These are phyloP conservation scores for Solanum habrochaites DNA, from an alignment of 257 asterid species.

Conservation along the genomic window DNA sequence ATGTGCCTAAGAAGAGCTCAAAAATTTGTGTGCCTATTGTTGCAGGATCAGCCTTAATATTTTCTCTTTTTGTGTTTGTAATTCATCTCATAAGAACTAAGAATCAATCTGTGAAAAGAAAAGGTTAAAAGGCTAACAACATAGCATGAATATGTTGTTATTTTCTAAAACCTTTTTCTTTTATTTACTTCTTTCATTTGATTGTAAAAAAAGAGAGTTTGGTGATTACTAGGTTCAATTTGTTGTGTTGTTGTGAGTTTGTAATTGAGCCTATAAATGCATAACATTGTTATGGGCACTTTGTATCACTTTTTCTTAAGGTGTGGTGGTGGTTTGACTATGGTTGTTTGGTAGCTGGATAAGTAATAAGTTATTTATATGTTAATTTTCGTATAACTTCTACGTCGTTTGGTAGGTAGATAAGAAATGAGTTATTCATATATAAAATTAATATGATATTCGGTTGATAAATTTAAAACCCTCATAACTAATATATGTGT, in stretches of 20 bases:
- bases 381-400: too few relatives aligned
- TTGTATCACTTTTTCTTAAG: not conserved
- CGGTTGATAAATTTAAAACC: too few relatives aligned
- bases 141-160: not conserved
- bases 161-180: not conserved
- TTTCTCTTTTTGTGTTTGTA: constrained; percentile 65
- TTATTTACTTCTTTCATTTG: not conserved
- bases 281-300: not conserved
- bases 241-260: not conserved
- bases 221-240: not conserved
- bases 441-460: too few relatives aligned
- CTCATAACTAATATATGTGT: too few relatives aligned
- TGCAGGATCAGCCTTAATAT: constrained; percentile 66
- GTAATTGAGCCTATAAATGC: not conserved
- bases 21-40: constrained; percentile 47
- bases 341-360: not conserved
- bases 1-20: constrained; percentile 7
- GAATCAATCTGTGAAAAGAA: constrained; percentile 27
- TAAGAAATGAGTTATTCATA: too few relatives aligned
- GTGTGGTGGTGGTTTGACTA: not conserved
- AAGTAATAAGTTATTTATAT: not conserved
- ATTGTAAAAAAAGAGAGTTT: not conserved
- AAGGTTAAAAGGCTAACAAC: constrained; percentile 8
- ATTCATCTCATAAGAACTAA: constrained; percentile 41
- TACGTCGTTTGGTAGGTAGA: too few relatives aligned